phyloP scores from a whole-genome alignment of 164 flowering plant genomes.

The Nymphaea colorata region DNA sequence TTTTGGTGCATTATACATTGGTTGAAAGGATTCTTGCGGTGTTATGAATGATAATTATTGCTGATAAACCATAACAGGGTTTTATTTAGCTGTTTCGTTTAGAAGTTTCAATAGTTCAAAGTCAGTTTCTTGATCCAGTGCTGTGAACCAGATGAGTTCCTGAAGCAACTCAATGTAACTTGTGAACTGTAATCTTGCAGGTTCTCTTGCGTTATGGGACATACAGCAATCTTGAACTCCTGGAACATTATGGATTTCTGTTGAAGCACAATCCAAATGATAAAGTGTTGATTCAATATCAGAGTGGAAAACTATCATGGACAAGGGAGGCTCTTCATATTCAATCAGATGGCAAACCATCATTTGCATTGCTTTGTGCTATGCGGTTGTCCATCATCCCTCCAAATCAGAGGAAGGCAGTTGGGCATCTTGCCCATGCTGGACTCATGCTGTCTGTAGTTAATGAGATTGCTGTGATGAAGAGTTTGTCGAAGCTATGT shows the following conservation, averaged over 20 bases:
- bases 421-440: slow-evolving; percentile 59
- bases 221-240: slow-evolving; percentile 91
- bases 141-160: neutral
- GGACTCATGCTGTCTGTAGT: slow-evolving; percentile 55
- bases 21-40: neutral
- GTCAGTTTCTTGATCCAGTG: too few relatives aligned
- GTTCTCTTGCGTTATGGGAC: slow-evolving; percentile 81
- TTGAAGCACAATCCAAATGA: slow-evolving; percentile 62
- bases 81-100: too few relatives aligned
- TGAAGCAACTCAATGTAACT: neutral
- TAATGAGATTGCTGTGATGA: slow-evolving; percentile 56
- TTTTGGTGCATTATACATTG: neutral
- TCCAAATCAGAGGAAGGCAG: slow-evolving; percentile 35
- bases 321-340: slow-evolving; percentile 55
- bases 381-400: slow-evolving; percentile 75
- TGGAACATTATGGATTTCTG: slow-evolving; percentile 91
- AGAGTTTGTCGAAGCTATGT: slow-evolving; percentile 42
- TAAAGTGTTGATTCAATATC: slow-evolving; percentile 57
- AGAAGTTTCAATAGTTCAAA: too few relatives aligned
- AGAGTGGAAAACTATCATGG: slow-evolving; percentile 47
- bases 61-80: neutral
- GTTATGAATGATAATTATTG: neutral
- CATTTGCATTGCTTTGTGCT: slow-evolving; percentile 63
- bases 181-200: slow-evolving; percentile 27
- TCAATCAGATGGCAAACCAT: slow-evolving; percentile 66